A percentile compares a stretch with the other conserved stretches of the same genome.
phyloP scores from a whole-genome alignment of 495 filamentous ascomycete genomes.

The Hypoxylon fragiforme region DNA sequence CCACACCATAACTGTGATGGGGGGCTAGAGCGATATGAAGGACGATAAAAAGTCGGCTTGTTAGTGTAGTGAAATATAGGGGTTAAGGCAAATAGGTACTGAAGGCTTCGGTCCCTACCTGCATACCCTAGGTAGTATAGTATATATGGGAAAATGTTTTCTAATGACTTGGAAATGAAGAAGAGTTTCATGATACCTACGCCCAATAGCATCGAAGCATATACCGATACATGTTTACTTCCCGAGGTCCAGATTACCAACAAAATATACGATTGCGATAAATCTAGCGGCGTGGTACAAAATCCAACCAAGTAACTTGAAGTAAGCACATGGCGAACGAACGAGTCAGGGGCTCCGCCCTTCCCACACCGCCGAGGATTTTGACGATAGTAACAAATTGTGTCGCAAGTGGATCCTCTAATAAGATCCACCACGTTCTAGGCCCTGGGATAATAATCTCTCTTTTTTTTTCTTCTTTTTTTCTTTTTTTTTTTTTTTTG shows the following conservation, averaged over 20 bases:
- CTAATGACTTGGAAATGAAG: conserved; percentile 1
- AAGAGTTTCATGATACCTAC: no score
- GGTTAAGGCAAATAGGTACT: no score
- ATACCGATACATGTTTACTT: no score
- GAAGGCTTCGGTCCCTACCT: no score
- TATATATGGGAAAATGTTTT: no score
- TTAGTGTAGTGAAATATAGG: no score
- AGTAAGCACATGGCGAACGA: conserved; percentile 19
- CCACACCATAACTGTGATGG: conserved; percentile 52
- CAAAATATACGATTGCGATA: not conserved
- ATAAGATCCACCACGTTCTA: conserved; percentile 21
- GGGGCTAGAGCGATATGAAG: conserved; percentile 3
- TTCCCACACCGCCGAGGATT: conserved; percentile 15
- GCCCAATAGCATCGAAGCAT: no score
- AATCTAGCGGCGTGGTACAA: not conserved
- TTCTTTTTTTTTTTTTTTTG: conserved; percentile 8
- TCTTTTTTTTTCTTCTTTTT: conserved; percentile 12
- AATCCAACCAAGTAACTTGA: conserved; percentile 21
- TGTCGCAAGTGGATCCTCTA: conserved; percentile 17
- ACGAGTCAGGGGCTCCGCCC: conserved; percentile 10
- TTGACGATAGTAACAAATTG: conserved; percentile 22
- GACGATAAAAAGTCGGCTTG: not conserved
- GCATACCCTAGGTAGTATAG: no score
- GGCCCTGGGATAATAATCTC: conserved; percentile 8
- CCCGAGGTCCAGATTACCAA: no score